These are phyloP conservation scores for Phytopythium ostracodes DNA, from an alignment of 352 stramenopile species.

Conservation along the genomic window DNA sequence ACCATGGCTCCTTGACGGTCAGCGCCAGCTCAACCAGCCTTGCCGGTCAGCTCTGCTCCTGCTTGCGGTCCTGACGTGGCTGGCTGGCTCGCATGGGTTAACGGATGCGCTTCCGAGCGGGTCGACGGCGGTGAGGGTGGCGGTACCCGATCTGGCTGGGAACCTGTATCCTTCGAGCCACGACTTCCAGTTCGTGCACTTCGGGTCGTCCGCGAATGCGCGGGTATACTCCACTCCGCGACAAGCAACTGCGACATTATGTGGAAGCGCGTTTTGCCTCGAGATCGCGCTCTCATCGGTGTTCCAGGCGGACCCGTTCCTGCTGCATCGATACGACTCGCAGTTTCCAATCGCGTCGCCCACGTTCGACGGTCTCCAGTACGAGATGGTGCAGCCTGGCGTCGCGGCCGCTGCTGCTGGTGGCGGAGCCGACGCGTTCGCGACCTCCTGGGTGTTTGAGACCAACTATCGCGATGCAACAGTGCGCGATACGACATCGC, in stretches of 20 bases:
- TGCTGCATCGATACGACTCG: constrained; percentile 22
- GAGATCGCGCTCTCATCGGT: constrained; percentile 22
- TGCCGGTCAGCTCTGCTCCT: background rate
- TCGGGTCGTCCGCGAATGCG: constrained; percentile 9
- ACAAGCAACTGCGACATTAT: background rate
- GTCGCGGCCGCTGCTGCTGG: background rate
- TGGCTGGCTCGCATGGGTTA: background rate
- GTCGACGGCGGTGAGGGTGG: constrained; percentile 13
- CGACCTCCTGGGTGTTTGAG: constrained; percentile 1
- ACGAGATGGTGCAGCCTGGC: constrained; percentile 4
- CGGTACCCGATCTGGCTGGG: constrained; percentile 22
- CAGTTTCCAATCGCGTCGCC: constrained; percentile 7
- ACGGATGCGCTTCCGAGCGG: background rate
- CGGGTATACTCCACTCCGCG: constrained; percentile 3
- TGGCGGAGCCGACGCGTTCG: background rate
- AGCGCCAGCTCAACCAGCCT: background rate
- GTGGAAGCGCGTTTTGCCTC: constrained; percentile 16
- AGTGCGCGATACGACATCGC: background rate
- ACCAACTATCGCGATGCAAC: constrained; percentile 1
- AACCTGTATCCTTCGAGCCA: constrained; percentile 22
- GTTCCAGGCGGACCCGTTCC: constrained; percentile 28
- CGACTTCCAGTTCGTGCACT: constrained; percentile 12
- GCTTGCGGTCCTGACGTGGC: background rate
- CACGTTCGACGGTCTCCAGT: constrained; percentile 13
- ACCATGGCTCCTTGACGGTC: background rate